Conservation (phyloP, 192 early-diverging fungal genomes). For the Pecoramyces ruminantium region DNA sequence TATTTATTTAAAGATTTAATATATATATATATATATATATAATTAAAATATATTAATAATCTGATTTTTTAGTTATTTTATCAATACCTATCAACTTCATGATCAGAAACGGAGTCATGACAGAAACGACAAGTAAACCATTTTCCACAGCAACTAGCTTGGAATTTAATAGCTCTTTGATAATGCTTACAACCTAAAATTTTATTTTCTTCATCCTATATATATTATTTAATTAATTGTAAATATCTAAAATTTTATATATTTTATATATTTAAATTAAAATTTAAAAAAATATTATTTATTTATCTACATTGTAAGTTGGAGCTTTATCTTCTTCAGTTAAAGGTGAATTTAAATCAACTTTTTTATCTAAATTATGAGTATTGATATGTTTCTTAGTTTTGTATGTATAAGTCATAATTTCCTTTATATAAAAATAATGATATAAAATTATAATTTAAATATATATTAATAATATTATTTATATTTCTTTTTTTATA, state of each 20-base stretch:
- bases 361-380: constrained; percentile 14
- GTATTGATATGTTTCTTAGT: constrained; percentile 16
- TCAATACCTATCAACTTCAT: constrained; percentile 55
- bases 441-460: background rate
- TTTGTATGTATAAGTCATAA: constrained; percentile 27
- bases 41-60: background rate
- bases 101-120: constrained; percentile 47
- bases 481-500: no score
- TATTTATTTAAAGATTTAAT: background rate
- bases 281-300: background rate
- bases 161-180: constrained; percentile 48
- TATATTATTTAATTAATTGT: background rate
- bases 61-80: background rate
- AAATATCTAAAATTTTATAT: background rate
- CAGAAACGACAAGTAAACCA: constrained; percentile 64
- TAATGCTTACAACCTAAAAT: constrained; percentile 68
- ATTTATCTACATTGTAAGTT: constrained; percentile 21
- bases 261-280: background rate
- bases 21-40: no score
- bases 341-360: constrained; percentile 14
- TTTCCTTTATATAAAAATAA: constrained; percentile 13
- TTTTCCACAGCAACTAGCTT: constrained; percentile 55
- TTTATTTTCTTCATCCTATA: constrained; percentile 25
- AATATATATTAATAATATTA: no score
- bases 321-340: constrained; percentile 21